Evolutionary conservation across 768 basidiomycete species (phyloP).

Genomic region (Lactifluus volemus): DNA sequence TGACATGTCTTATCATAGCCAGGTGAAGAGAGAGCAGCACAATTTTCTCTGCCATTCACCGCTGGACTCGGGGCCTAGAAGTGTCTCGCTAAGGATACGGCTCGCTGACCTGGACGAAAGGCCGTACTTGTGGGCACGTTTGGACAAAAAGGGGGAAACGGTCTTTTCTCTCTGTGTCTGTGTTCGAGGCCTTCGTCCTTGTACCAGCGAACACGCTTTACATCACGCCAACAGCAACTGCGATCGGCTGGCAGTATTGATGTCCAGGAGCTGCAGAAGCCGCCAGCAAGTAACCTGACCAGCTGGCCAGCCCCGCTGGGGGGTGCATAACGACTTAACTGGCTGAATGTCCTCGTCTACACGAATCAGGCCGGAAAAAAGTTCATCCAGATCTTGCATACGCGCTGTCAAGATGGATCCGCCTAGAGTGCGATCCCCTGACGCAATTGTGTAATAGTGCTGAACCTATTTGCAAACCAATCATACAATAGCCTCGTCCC

Average conservation of each 20-base stretch:
- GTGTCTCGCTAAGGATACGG: background rate
- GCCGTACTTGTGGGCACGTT: background rate
- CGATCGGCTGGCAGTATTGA: background rate
- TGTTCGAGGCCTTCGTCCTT: background rate
- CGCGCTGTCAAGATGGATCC: background rate
- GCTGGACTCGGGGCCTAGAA: background rate
- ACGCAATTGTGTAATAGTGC: background rate
- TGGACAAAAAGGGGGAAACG: background rate
- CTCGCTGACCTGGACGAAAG: background rate
- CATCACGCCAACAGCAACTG: background rate
- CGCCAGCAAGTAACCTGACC: background rate
- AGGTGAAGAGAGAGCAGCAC: background rate
- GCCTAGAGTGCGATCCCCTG: background rate
- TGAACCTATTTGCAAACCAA: background rate
- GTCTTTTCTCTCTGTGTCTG: background rate
- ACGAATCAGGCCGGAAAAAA: background rate
- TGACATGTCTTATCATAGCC: too few species aligned
- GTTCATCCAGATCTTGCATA: background rate
- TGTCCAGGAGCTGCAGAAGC: background rate
- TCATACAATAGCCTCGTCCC: background rate
- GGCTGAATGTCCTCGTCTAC: background rate
- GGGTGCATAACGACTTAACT: background rate
- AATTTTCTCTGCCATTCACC: background rate
- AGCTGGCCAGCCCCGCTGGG: background rate
- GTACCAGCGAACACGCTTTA: background rate